A percentile compares a stretch with the other conserved stretches of the same genome.
phyloP scores from a whole-genome alignment of 345 rosid species.

The Lumnitzera racemosa region DNA sequence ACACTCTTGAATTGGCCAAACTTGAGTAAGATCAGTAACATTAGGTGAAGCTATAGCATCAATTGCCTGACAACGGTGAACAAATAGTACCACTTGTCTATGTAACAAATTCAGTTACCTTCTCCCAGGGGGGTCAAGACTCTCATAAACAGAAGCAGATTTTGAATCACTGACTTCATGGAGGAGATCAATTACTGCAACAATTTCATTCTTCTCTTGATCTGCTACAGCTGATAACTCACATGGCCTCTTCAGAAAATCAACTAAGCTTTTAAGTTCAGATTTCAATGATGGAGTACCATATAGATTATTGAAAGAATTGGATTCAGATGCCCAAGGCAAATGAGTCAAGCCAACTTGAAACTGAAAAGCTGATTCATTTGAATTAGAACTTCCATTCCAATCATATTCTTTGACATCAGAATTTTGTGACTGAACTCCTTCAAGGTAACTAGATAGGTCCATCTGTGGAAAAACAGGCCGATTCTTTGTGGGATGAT shows the following conservation, averaged over 20 bases:
- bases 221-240: constrained; percentile 34
- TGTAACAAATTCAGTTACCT: constrained; percentile 38
- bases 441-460: constrained; percentile 67
- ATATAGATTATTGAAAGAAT: constrained; percentile 25
- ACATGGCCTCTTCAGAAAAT: constrained; percentile 44
- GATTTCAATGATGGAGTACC: constrained; percentile 39
- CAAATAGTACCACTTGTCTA: too few relatives aligned
- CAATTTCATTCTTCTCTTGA: constrained; percentile 52
- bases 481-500: constrained; percentile 19
- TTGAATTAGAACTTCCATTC: constrained; percentile 43
- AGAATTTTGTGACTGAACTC: constrained; percentile 39
- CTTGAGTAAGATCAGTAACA: too few relatives aligned
- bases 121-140: constrained; percentile 82
- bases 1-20: too few relatives aligned
- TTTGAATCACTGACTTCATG: constrained; percentile 53
- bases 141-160: constrained; percentile 61
- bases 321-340: constrained; percentile 23
- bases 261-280: constrained; percentile 40
- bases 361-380: constrained; percentile 36
- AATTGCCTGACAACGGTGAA: not conserved
- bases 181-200: constrained; percentile 69
- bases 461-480: constrained; percentile 46
- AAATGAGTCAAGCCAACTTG: constrained; percentile 27
- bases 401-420: constrained; percentile 44
- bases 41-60: too few relatives aligned